These are phyloP conservation scores for Entomortierella parvispora DNA, from an alignment of 192 early-diverging fungal species.

Conservation along the genomic window DNA sequence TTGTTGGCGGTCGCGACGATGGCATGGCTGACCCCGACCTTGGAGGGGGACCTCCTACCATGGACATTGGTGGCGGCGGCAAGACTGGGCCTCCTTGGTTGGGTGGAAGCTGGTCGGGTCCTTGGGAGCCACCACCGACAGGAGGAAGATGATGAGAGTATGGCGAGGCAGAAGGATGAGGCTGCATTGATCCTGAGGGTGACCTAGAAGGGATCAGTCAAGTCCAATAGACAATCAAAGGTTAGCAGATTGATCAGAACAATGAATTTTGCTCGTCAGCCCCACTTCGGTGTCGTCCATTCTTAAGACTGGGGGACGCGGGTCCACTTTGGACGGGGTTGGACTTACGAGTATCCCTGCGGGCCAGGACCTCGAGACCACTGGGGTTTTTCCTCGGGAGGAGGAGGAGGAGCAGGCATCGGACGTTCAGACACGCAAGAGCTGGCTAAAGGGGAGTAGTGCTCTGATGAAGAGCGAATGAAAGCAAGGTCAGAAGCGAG, in stretches of 20 bases:
- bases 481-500: too few relatives aligned
- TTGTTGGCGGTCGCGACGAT: constrained; percentile 42
- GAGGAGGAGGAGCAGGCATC: constrained; percentile 47
- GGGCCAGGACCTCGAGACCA: constrained; percentile 46
- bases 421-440: constrained; percentile 5
- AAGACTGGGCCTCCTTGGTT: constrained; percentile 31
- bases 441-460: not conserved
- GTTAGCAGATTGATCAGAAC: not conserved
- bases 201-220: constrained; percentile 15
- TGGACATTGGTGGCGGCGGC: constrained; percentile 48
- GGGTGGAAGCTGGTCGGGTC: constrained; percentile 27
- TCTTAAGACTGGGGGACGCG: too few relatives aligned
- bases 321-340: not conserved
- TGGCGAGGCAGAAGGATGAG: constrained; percentile 45
- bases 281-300: too few relatives aligned
- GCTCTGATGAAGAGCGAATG: not conserved
- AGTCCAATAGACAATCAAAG: too few relatives aligned
- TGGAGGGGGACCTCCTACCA: constrained; percentile 42
- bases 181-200: constrained; percentile 49
- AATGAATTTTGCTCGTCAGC: not conserved
- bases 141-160: constrained; percentile 55
- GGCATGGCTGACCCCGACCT: constrained; percentile 47
- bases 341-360: constrained; percentile 53
- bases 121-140: constrained; percentile 36
- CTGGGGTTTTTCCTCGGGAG: constrained; percentile 46